Evolutionary conservation across 148 eudicot genomes (phyloP).

Genomic region (Cornus florida): DNA sequence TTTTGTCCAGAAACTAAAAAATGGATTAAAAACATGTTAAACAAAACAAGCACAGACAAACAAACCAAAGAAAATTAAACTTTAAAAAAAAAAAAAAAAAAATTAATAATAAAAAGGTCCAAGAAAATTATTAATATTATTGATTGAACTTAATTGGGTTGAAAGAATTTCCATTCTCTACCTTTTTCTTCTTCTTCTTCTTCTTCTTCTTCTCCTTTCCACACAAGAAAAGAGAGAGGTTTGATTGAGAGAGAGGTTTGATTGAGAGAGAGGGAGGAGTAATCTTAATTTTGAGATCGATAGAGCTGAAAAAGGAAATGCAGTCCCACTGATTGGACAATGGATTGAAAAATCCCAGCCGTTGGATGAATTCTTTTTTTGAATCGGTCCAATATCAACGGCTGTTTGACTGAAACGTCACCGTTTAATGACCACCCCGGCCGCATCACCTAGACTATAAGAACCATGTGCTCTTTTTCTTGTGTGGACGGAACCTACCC

Average conservation of each 20-base stretch:
- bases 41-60: too few relatives aligned
- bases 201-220: neutral
- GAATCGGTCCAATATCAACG: neutral
- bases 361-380: neutral
- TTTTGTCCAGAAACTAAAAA: too few relatives aligned
- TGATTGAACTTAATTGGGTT: neutral
- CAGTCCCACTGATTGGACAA: neutral
- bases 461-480: neutral
- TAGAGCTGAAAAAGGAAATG: neutral
- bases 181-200: neutral
- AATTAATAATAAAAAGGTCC: too few relatives aligned
- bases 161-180: neutral
- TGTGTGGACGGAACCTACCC: neutral
- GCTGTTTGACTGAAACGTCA: neutral
- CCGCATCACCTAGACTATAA: too few relatives aligned
- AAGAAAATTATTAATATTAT: too few relatives aligned
- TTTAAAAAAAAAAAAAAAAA: too few relatives aligned
- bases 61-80: neutral
- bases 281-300: neutral
- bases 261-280: too few relatives aligned
- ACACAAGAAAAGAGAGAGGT: neutral
- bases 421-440: neutral
- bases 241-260: neutral
- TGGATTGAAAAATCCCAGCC: neutral
- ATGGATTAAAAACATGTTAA: too few relatives aligned